A percentile compares a stretch with the other conserved stretches of the same genome.
phyloP scores from a whole-genome alignment of 805 yeast genomes.

The Metschnikowia henanensis region DNA sequence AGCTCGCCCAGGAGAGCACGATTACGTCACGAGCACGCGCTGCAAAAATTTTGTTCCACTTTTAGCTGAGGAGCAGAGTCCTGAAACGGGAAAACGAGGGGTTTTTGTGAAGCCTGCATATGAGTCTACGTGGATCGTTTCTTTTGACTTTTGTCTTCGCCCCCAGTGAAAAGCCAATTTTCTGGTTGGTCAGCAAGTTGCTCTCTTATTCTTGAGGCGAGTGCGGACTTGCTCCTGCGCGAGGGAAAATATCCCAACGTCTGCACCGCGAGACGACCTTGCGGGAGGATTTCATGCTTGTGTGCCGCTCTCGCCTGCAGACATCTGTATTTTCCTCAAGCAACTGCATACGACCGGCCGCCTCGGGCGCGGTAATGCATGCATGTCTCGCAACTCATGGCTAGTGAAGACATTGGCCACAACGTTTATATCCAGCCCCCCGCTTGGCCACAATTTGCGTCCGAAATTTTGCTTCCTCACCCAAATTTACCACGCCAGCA shows the following conservation, averaged over 20 bases:
- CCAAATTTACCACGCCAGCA: neutral
- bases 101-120: no score
- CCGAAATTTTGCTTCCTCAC: neutral
- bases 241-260: neutral
- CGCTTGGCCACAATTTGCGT: conserved; percentile 7
- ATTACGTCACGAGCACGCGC: no score
- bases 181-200: no score
- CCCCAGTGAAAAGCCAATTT: no score
- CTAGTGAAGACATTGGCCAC: conserved; percentile 13
- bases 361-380: neutral
- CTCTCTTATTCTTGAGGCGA: conserved; percentile 1
- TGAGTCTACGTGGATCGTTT: no score
- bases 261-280: neutral
- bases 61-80: no score
- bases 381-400: conserved; percentile 7
- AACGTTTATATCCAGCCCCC: conserved; percentile 7
- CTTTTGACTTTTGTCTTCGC: no score
- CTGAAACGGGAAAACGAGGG: no score
- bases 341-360: no score
- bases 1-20: no score
- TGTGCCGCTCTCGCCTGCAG: neutral
- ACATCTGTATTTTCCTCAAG: neutral
- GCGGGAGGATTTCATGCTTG: neutral
- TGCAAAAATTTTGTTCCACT: no score
- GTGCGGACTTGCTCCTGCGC: conserved; percentile 6